Evolutionary conservation across 192 early-diverging fungal genomes (phyloP).

Genomic region (Hyaloraphidium curvatum): DNA sequence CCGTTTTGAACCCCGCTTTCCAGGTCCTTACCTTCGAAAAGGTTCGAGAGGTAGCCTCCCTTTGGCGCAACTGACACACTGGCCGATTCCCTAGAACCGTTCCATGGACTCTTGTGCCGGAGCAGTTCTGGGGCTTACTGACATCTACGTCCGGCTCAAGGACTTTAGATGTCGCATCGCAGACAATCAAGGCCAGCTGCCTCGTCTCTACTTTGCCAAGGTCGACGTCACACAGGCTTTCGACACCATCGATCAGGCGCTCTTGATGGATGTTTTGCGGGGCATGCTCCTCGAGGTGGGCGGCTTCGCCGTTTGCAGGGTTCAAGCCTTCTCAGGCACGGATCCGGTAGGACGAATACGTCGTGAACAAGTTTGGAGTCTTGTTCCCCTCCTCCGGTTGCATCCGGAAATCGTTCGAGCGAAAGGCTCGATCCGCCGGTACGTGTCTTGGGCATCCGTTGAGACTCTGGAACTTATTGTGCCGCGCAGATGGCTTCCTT

Average conservation of each 20-base stretch:
- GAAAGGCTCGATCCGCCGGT: slow-evolving; percentile 14
- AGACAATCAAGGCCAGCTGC: slow-evolving; percentile 17
- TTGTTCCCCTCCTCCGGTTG: slow-evolving; percentile 16
- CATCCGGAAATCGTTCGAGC: slow-evolving; percentile 13
- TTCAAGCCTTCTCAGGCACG: neutral
- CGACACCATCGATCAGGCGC: slow-evolving; percentile 61
- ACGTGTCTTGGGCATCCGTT: slow-evolving; percentile 2
- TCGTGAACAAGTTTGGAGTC: slow-evolving; percentile 41
- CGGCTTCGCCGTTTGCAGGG: neutral
- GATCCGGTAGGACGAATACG: slow-evolving; percentile 36
- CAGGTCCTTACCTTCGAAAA: slow-evolving; percentile 33
- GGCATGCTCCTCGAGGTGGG: slow-evolving; percentile 28
- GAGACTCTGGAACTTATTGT: neutral
- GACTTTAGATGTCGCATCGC: slow-evolving; percentile 1
- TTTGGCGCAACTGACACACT: no score
- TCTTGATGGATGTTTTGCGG: slow-evolving; percentile 33
- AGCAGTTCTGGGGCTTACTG: slow-evolving; percentile 20
- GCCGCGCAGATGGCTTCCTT: slow-evolving; percentile 16
- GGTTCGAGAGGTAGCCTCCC: neutral
- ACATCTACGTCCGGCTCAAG: slow-evolving; percentile 19
- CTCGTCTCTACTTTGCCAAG: slow-evolving; percentile 54
- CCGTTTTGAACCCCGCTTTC: slow-evolving; percentile 32
- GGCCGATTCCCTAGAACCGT: no score
- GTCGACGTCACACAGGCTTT: slow-evolving; percentile 60
- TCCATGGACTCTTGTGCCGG: slow-evolving; percentile 6